Evolutionary conservation across 164 flowering plant species (phyloP).

Genomic region (Paratinospora sagittata): DNA sequence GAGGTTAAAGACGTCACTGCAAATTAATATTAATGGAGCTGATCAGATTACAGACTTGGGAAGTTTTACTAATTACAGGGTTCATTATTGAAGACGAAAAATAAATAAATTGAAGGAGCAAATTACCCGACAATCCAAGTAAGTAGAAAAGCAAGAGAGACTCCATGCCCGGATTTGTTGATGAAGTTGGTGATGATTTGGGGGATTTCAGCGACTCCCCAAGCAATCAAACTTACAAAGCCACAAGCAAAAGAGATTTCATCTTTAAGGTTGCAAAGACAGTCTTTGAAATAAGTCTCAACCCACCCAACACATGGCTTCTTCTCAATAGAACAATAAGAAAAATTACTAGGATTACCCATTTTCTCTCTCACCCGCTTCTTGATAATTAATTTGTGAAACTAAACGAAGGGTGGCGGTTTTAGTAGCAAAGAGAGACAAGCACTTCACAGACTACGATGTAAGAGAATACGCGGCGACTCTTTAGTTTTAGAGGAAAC

Average conservation of each 20-base stretch:
- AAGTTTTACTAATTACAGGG: background rate
- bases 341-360: background rate
- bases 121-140: constrained; percentile 90
- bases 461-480: constrained; percentile 3
- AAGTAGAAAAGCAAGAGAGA: constrained; percentile 73
- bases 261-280: constrained; percentile 65
- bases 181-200: constrained; percentile 86
- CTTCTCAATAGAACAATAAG: constrained; percentile 50
- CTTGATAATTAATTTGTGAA: background rate
- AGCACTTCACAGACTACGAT: background rate
- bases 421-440: background rate
- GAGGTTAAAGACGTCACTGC: constrained; percentile 77
- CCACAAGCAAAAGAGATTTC: constrained; percentile 62
- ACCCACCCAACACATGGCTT: constrained; percentile 71
- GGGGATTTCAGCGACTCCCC: constrained; percentile 94
- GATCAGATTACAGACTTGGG: background rate
- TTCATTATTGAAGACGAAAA: background rate
- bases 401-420: background rate
- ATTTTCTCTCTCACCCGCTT: constrained; percentile 11
- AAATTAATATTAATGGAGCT: constrained; percentile 5
- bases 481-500: background rate
- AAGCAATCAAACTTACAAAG: constrained; percentile 49
- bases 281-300: constrained; percentile 56
- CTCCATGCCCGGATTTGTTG: constrained; percentile 82
- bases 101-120: too few relatives aligned